These are phyloP conservation scores for Penicillium janthinellum DNA, from an alignment of 2,329 filamentous ascomycete genomes.

Conservation along the genomic window DNA sequence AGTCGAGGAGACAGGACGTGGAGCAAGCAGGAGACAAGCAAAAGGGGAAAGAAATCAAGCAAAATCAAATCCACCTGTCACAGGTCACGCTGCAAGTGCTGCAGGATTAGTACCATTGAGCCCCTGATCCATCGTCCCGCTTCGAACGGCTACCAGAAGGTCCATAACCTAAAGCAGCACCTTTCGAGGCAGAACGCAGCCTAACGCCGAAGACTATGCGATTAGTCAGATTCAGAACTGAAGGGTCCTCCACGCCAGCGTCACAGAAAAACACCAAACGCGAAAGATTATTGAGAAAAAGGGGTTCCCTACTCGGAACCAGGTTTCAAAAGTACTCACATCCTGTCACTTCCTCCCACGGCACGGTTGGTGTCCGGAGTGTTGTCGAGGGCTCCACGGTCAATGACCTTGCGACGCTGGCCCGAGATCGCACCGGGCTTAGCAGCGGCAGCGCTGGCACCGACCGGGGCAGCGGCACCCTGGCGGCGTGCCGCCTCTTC, in stretches of 20 bases:
- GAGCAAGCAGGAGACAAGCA: conserved; percentile 28
- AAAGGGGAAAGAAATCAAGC: conserved; percentile 22
- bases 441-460: conserved; percentile 60
- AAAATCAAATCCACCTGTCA: conserved; percentile 18
- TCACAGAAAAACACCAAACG: conserved; percentile 76
- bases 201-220: conserved; percentile 80
- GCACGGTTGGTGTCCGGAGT: conserved; percentile 73
- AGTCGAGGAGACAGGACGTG: conserved; percentile 29
- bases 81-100: conserved; percentile 32
- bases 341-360: conserved; percentile 83
- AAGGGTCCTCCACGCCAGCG: conserved; percentile 70
- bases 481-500: conserved; percentile 72
- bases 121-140: conserved; percentile 56
- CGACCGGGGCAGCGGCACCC: conserved; percentile 60
- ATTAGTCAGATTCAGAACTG: conserved; percentile 77
- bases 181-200: conserved; percentile 81
- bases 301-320: conserved; percentile 83
- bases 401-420: conserved; percentile 81
- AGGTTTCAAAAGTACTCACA: conserved; percentile 78
- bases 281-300: conserved; percentile 67
- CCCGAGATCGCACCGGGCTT: conserved; percentile 75
- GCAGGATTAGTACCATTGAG: conserved; percentile 49
- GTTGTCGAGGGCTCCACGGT: conserved; percentile 67
- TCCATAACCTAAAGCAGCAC: conserved; percentile 57
- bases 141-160: conserved; percentile 55